These are phyloP conservation scores for Fulvia fulva DNA, from an alignment of 2,329 filamentous ascomycete species.

Conservation along the genomic window DNA sequence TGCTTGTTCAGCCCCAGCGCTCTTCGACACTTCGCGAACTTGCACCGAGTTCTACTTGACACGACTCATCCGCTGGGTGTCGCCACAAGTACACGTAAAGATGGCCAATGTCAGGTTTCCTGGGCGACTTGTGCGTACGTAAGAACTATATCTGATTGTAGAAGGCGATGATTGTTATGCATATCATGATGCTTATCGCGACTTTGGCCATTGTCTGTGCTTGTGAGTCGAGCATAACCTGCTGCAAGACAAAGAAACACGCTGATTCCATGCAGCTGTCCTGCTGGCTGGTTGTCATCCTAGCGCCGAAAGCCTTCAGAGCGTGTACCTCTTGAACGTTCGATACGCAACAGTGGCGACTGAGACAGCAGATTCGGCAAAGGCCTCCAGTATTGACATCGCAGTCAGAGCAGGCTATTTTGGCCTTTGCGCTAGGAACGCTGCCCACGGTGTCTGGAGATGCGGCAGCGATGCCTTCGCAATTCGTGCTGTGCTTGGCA, in stretches of 20 bases:
- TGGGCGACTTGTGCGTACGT: background rate
- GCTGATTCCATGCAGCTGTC: background rate
- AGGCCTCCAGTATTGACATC: background rate
- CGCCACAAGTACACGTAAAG: background rate
- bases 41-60: background rate
- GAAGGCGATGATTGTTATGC: background rate
- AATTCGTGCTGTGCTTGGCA: conserved; percentile 2
- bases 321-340: background rate
- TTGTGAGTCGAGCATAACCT: background rate
- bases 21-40: background rate
- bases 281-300: conserved; percentile 6
- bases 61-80: background rate
- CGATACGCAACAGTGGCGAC: background rate
- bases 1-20: background rate
- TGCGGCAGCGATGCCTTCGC: conserved; percentile 8
- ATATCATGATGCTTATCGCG: conserved; percentile 4
- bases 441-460: conserved; percentile 1
- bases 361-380: background rate
- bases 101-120: background rate
- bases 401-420: conserved; percentile 12
- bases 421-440: conserved; percentile 9
- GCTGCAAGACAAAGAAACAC: background rate
- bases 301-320: background rate
- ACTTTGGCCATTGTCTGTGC: background rate
- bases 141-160: background rate